Percentiles rank a stretch among this genome's conserved stretches.
Conservation (phyloP, 331 rosid genomes). For the Malus hybrid region DNA sequence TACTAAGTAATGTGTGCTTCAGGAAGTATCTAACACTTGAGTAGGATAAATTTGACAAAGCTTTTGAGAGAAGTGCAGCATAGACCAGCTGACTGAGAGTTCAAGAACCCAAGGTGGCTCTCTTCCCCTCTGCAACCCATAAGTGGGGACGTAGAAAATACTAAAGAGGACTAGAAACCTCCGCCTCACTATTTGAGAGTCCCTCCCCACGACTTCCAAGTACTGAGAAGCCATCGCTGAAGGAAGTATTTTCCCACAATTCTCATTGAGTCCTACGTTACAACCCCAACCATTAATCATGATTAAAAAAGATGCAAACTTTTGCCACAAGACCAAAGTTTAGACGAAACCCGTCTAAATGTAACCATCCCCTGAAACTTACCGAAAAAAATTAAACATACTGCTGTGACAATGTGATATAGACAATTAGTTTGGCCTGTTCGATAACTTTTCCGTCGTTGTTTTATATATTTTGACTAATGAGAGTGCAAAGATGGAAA, state of each 20-base stretch:
- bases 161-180: not conserved
- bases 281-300: too few relatives aligned
- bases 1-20: not conserved
- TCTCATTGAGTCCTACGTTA: too few relatives aligned
- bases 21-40: not conserved
- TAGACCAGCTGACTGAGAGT: not conserved
- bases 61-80: not conserved
- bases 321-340: not conserved
- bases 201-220: not conserved
- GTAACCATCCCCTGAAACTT: too few relatives aligned
- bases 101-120: not conserved
- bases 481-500: not conserved
- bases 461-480: not conserved
- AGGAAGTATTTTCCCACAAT: not conserved
- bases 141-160: not conserved
- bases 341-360: not conserved
- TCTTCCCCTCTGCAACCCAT: not conserved
- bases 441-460: not conserved
- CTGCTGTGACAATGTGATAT: not conserved
- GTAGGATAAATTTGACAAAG: not conserved
- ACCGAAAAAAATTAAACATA: too few relatives aligned
- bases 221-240: not conserved
- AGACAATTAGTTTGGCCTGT: not conserved
- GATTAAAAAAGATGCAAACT: too few relatives aligned
- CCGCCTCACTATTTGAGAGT: not conserved